Base-by-base conservation (phyloP, 129 eudicot species). In the Gnaphalium uliginosum region DNA sequence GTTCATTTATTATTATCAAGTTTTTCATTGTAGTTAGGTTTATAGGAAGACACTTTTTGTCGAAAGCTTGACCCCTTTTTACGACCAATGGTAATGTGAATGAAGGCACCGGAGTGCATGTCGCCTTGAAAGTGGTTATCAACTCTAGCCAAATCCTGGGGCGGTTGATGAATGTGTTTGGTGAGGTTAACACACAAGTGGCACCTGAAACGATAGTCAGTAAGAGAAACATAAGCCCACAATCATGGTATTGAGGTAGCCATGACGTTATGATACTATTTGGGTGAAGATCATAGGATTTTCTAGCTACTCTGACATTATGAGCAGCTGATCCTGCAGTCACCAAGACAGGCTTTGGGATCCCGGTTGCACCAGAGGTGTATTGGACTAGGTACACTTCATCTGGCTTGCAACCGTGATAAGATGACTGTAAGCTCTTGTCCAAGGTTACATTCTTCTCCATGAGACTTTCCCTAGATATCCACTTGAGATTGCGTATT, bases 191-290 rank as follows among this genome's bases (percentile, higher is more conserved):
- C 80, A 91, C 92, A 56, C 87, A 76, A 15, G 92, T 91, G 0
- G 97, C 89, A 9, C 96, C 96, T 5, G 94, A 88, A 72, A 90
- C 87, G 8, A 90, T 77, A 0, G 96, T 88, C 57, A 90, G 69
- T 18, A 88, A 72, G 66, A 90, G 69, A 77, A 90, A 88, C 96
- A 90, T 90, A 63, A 90, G 91, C 64, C 97, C 97, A 15, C 97
- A 91, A 39, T 91, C 97, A 62, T 91, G 97, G 90, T 91, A 91
- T 43, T 88, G 97, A 54, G 97, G 97, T 75, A 91, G 69, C 97
- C 97, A 91, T 6, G 92, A 91, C 0, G 78, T 86, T 30, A 91
- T 83, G 39, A 88, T 79, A 24, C 94, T 88, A 25, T 85, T 88
- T 9, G 92, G 97, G 27, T 86, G 85, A 58, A 88, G 90, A 68